A percentile compares a stretch with the other conserved stretches of the same genome.
Conservation (phyloP, 2,329 filamentous ascomycete genomes). For the Nemania bipapillata region DNA sequence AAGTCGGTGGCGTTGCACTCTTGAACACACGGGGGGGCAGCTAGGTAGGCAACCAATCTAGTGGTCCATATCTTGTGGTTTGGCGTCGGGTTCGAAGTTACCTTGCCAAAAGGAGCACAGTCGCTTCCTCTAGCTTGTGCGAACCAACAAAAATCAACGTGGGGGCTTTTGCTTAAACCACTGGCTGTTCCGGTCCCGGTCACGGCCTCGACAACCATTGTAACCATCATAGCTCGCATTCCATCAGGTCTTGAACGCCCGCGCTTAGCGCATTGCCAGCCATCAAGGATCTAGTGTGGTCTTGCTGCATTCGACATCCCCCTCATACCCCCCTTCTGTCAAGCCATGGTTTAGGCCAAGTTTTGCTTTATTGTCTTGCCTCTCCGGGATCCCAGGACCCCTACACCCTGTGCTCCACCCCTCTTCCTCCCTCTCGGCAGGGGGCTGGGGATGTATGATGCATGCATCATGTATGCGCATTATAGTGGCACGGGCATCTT, state of each 20-base stretch:
- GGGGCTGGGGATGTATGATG: slow-evolving; percentile 32
- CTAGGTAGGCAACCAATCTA: not conserved
- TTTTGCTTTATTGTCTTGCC: slow-evolving; percentile 1
- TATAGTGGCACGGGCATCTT: slow-evolving; percentile 9
- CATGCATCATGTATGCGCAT: slow-evolving; percentile 34
- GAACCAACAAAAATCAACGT: slow-evolving; percentile 27
- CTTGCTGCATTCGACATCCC: slow-evolving; percentile 5
- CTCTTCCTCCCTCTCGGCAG: slow-evolving; percentile 38
- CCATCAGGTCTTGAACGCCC: slow-evolving; percentile 16
- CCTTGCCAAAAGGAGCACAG: slow-evolving; percentile 26
- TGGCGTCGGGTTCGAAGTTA: slow-evolving; percentile 12
- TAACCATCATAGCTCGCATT: slow-evolving; percentile 11
- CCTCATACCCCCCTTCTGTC: no score
- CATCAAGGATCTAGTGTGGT: slow-evolving; percentile 10
- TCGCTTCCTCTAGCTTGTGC: slow-evolving; percentile 9
- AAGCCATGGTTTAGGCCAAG: not conserved
- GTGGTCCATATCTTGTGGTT: not conserved
- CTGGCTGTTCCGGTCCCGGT: slow-evolving; percentile 16
- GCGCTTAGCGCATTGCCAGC: slow-evolving; percentile 33
- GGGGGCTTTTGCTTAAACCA: slow-evolving; percentile 19
- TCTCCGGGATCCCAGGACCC: not conserved
- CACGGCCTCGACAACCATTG: slow-evolving; percentile 6
- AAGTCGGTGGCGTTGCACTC: not conserved
- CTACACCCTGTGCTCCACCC: slow-evolving; percentile 22
- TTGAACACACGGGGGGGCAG: not conserved